Base-by-base conservation (phyloP, 306 rosid genomes). In the Pachyrhizus erosus region DNA sequence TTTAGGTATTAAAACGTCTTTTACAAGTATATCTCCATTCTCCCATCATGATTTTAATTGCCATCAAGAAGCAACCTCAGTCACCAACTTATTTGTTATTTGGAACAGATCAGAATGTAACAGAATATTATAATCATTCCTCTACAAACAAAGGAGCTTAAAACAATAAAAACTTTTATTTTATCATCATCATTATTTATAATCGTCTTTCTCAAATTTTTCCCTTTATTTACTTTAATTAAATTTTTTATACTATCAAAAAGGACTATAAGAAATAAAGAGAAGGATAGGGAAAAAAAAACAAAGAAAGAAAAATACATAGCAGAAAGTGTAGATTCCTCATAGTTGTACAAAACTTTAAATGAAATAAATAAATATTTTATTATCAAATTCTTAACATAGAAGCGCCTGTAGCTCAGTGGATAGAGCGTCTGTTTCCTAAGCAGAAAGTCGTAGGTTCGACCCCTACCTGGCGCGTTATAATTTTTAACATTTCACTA, bases 341-440 rank as follows among this genome's bases (percentile, higher is more conserved):
- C 9, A 7, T 42, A 2, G 7, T 42, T 9, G 2, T 42, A 13
- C 1, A 42, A 42, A 13, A 1, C 4, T 31, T 2, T 31, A 31
- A 31, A 31, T 31, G 2, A 31, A n/a, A n/a, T n/a, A n/a, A n/a
- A n/a, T n/a, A n/a, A n/a, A n/a, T n/a, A n/a, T n/a, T 31, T 31
- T 31, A 2, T 34, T 3, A 34, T 34, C 39, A 34, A 34, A 34
- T 2, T 3, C 0, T 5, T 5, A 4, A 46, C 2, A 12, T 14
- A 3, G 31, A 27, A 2, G 85, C 85, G 82, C 78, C 78, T 83
- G 86, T 83, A 83, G 86, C 86, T 83, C 86, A 83, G 82, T 76
- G 86, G 86, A 83, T 83, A 83, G 86, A 83, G 82, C 86, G 86
- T 83, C 82, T 83, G 78, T 83, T 83, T 83, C 86, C 82, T 83